A percentile compares a stretch with the other conserved stretches of the same genome.
These are phyloP conservation scores for Populus hybrid DNA, from an alignment of 441 rosid species.

Conservation along the genomic window DNA sequence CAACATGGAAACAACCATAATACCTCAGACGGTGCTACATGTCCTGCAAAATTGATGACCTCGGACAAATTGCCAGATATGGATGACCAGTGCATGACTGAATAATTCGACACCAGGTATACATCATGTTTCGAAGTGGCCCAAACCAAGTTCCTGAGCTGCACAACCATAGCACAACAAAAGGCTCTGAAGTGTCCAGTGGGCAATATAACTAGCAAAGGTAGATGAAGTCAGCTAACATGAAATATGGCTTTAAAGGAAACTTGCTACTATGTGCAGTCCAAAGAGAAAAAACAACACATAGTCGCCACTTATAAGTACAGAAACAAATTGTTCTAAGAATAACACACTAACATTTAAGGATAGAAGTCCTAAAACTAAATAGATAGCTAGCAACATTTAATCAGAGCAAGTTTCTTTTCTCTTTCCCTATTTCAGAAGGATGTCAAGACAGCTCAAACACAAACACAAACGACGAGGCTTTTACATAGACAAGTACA, in stretches of 20 bases:
- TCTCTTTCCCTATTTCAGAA: not conserved
- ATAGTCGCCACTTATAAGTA: not conserved
- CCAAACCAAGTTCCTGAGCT: conserved; percentile 95
- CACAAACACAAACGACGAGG: not conserved
- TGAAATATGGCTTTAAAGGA: not conserved
- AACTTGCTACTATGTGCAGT: not conserved
- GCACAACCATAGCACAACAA: conserved; percentile 29
- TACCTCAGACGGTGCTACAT: conserved; percentile 93
- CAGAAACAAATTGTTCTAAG: not conserved
- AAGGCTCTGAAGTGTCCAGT: not conserved
- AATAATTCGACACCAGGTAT: conserved; percentile 74
- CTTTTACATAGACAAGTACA: not conserved
- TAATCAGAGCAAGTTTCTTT: not conserved
- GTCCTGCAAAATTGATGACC: conserved; percentile 82
- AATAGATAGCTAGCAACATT: not conserved
- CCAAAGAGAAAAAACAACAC: not conserved
- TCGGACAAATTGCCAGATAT: conserved; percentile 55
- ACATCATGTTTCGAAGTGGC: conserved; percentile 88
- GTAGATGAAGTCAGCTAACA: not conserved
- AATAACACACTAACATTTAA: not conserved
- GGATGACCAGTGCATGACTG: conserved; percentile 87
- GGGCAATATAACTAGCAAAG: not conserved
- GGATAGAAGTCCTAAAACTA: not conserved
- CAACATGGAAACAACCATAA: conserved; percentile 3
- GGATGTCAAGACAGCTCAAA: not conserved